Base-by-base conservation (phyloP, 768 basidiomycete species). In the Harrya chromipes region DNA sequence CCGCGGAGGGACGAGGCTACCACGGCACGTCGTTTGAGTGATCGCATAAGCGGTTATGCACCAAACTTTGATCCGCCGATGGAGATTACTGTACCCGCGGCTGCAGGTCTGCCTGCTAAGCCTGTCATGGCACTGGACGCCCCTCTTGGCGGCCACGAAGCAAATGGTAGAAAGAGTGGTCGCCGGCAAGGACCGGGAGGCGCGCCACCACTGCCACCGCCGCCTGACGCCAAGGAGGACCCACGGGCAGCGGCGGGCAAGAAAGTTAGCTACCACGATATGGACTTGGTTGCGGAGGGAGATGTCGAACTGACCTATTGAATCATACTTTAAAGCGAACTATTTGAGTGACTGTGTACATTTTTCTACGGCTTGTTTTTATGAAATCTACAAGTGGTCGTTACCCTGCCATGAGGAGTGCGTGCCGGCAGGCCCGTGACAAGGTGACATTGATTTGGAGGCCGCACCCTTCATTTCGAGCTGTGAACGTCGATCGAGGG, bases 251-350 rank as follows among this genome's bases (percentile, higher is more conserved):
- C 88, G 27, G 88, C 85, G 29, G 90, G 90, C 39, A 87, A 84
- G 70, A 82, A 90, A 68, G 83, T 97, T 47, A 93, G 90, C 71
- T 97, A 97, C 64, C 85, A 92, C 65, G 94, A 97, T 70, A 90
- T 97, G 84, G 94, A 97, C 73, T 74, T 88, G 66, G 90, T 92
- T 57, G 89, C 91, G 24, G 89, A 89, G 76, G 85, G 80, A 34
- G 85, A 82, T 67, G 80, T 81, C 61, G 82, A 84, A 63, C 65
- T 84, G 60, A 68, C 70, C 26, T 72, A 72, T 48, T 72, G 53
- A 46, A 51, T n/a, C 55, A 54, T 64, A 66, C 45, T 43, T 42
- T 67, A 63, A 40, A 53, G 41, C 52, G 24, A 40, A 54, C 56
- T 68, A 64, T 55, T 66, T 44, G 55, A 50, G 62, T 50, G 52